phyloP scores from a whole-genome alignment of 495 filamentous ascomycete genomes.

The Hypoxylon fragiforme region DNA sequence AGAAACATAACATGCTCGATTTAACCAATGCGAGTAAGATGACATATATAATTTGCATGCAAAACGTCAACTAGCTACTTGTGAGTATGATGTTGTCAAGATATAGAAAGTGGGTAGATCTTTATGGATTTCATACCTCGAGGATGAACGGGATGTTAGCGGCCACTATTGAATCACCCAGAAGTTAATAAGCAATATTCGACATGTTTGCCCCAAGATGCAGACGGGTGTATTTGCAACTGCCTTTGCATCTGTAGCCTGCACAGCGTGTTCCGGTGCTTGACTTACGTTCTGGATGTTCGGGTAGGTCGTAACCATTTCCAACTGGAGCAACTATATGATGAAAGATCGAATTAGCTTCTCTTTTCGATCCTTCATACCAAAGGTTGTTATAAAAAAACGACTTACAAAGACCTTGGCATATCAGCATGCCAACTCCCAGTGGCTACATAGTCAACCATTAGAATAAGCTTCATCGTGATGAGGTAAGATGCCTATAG shows the following conservation, averaged over 20 bases:
- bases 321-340: slow-evolving; percentile 19
- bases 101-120: background rate
- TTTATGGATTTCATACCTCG: slow-evolving; percentile 12
- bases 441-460: slow-evolving; percentile 20
- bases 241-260: too few relatives aligned
- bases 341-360: background rate
- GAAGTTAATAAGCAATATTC: background rate
- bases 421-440: slow-evolving; percentile 16
- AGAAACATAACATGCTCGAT: slow-evolving; percentile 36
- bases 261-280: background rate
- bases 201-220: too few relatives aligned
- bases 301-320: slow-evolving; percentile 11
- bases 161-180: background rate
- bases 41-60: slow-evolving; percentile 33
- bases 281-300: slow-evolving; percentile 6
- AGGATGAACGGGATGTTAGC: slow-evolving; percentile 26
- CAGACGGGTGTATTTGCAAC: too few relatives aligned
- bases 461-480: too few relatives aligned
- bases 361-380: background rate
- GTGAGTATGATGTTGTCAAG: background rate
- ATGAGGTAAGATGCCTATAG: too few relatives aligned
- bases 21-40: slow-evolving; percentile 29
- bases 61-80: slow-evolving; percentile 13
- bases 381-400: background rate
- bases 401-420: slow-evolving; percentile 22